Evolutionary conservation across 2,329 filamentous ascomycete genomes (phyloP).

Genomic region (Reticulascus tulasneorum): DNA sequence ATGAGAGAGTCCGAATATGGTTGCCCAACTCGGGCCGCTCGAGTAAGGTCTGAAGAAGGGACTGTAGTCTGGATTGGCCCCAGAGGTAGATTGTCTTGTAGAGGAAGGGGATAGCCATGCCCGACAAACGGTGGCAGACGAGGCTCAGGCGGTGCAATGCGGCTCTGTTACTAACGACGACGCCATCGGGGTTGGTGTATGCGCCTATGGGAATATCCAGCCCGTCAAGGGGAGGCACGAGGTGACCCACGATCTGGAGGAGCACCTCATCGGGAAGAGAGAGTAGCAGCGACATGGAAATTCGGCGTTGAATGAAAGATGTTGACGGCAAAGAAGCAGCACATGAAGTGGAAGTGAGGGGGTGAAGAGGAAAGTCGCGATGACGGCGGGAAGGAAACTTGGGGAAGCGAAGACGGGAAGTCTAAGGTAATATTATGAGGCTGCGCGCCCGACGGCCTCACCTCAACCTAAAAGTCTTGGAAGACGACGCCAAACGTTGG

Average conservation of each 20-base stretch:
- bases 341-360: too few relatives aligned
- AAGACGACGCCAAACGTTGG: too few relatives aligned
- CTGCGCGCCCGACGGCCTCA: too few relatives aligned
- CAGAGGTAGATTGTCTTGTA: slow-evolving; percentile 12
- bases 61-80: slow-evolving; percentile 11
- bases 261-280: slow-evolving; percentile 12
- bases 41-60: slow-evolving; percentile 10
- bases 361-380: too few relatives aligned
- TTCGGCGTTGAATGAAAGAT: too few relatives aligned
- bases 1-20: slow-evolving; percentile 12
- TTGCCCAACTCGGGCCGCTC: slow-evolving; percentile 10
- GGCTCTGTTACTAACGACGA: slow-evolving; percentile 10
- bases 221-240: slow-evolving; percentile 11
- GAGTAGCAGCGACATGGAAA: slow-evolving; percentile 1
- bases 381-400: too few relatives aligned
- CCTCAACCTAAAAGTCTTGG: too few relatives aligned
- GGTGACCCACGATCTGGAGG: slow-evolving; percentile 10
- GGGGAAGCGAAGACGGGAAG: too few relatives aligned
- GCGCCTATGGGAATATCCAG: slow-evolving; percentile 11
- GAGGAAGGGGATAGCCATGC: slow-evolving; percentile 9
- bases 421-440: too few relatives aligned
- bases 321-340: too few relatives aligned
- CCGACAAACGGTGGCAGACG: slow-evolving; percentile 8
- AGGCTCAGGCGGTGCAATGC: slow-evolving; percentile 11
- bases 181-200: slow-evolving; percentile 12